A percentile compares a stretch with the other conserved stretches of the same genome.
Evolutionary conservation across 2,329 filamentous ascomycete species (phyloP).

Genomic region (Penicillium sp.): DNA sequence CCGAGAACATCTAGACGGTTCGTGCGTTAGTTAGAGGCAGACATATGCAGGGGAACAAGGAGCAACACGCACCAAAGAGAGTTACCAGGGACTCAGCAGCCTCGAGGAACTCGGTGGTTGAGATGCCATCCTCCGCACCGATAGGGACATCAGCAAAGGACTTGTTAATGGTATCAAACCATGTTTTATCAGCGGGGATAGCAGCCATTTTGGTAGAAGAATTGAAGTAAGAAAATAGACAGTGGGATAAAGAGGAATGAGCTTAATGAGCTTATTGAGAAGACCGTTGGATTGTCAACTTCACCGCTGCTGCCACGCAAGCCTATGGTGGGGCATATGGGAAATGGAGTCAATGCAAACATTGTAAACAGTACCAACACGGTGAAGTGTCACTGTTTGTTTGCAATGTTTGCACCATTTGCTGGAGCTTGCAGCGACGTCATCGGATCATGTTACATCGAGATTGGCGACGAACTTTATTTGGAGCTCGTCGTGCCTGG

Average conservation of each 20-base stretch:
- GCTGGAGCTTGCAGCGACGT: conserved; percentile 25
- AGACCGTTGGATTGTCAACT: conserved; percentile 14
- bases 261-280: conserved; percentile 6
- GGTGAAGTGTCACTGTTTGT: conserved; percentile 1
- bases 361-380: conserved; percentile 28
- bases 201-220: conserved; percentile 37
- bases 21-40: conserved; percentile 10
- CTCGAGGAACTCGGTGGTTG: conserved; percentile 84
- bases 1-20: conserved; percentile 55
- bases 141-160: conserved; percentile 83
- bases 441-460: conserved; percentile 25
- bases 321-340: conserved; percentile 15
- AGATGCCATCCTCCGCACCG: conserved; percentile 71
- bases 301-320: conserved; percentile 36
- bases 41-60: not conserved
- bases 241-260: conserved; percentile 5
- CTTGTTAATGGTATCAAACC: conserved; percentile 79
- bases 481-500: conserved; percentile 9
- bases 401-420: conserved; percentile 13
- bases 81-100: conserved; percentile 82
- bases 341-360: conserved; percentile 21
- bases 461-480: conserved; percentile 14
- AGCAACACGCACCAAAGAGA: conserved; percentile 68
- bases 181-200: conserved; percentile 66
- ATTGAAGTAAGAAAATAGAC: conserved; percentile 4